phyloP scores from a whole-genome alignment of 176 grass and related monocot species.

The Typha latifolia region DNA sequence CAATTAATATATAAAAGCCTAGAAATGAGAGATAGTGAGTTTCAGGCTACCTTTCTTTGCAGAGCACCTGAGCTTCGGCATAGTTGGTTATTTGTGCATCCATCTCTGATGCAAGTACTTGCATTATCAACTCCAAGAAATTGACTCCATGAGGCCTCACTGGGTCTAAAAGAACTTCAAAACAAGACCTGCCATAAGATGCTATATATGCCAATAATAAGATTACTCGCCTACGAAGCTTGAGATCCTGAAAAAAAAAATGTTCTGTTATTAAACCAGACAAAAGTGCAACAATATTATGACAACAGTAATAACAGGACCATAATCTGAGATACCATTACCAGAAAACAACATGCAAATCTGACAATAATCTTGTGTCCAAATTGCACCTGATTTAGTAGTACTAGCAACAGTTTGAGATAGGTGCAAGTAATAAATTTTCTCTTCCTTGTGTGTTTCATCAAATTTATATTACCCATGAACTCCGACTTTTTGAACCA shows the following conservation, averaged over 20 bases:
- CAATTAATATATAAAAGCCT: neutral
- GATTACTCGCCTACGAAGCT: slow-evolving; percentile 61
- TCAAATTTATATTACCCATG: too few relatives aligned
- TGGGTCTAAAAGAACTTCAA: slow-evolving; percentile 56
- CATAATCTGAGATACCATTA: neutral
- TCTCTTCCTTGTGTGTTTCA: too few relatives aligned
- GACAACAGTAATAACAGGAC: neutral
- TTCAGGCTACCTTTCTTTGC: slow-evolving; percentile 61
- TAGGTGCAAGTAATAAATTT: too few relatives aligned
- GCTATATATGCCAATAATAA: slow-evolving; percentile 78
- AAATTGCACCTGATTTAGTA: too few relatives aligned
- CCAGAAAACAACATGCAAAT: too few relatives aligned
- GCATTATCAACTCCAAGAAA: slow-evolving; percentile 63
- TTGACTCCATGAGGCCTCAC: slow-evolving; percentile 32
- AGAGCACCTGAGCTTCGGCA: slow-evolving; percentile 16
- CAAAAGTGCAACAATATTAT: neutral
- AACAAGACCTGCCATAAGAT: slow-evolving; percentile 60
- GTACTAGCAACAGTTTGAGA: too few relatives aligned
- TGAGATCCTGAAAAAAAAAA: slow-evolving; percentile 52
- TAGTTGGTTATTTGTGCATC: slow-evolving; percentile 23
- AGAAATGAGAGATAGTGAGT: neutral
- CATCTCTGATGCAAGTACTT: slow-evolving; percentile 66
- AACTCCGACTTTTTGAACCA: too few relatives aligned
- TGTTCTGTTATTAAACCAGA: neutral
- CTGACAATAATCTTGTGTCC: too few relatives aligned